Conservation (phyloP, 192 early-diverging fungal genomes). For the Coemansia brasiliensis region DNA sequence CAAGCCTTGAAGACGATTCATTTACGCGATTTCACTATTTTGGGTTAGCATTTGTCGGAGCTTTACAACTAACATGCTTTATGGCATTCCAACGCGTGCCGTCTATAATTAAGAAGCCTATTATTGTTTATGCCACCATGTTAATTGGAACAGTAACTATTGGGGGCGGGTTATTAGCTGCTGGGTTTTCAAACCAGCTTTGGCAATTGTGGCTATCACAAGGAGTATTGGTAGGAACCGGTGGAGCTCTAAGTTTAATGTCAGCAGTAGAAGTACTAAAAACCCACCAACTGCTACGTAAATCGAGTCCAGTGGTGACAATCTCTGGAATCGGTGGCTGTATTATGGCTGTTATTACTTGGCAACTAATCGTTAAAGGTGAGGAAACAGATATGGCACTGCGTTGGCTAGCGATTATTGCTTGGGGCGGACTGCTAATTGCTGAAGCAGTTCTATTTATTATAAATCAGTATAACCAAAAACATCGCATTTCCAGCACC, state of each 20-base stretch:
- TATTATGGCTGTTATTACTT: neutral
- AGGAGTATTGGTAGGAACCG: neutral
- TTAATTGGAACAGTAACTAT: neutral
- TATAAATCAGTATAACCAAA: neutral
- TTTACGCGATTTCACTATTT: neutral
- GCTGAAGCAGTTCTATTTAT: neutral
- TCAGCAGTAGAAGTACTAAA: neutral
- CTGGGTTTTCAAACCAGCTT: neutral
- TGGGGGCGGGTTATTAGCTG: conserved; percentile 5
- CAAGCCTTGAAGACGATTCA: neutral
- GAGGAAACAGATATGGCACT: neutral
- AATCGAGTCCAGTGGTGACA: neutral
- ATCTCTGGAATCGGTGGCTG: conserved; percentile 5
- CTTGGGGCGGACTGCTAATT: neutral
- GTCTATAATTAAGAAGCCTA: neutral
- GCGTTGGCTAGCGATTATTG: conserved; percentile 3
- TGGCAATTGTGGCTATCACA: conserved; percentile 9
- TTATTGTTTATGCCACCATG: neutral
- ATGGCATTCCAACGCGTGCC: neutral
- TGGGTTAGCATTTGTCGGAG: neutral
- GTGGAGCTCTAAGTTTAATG: neutral
- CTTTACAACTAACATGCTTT: neutral
- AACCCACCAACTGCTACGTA: neutral
- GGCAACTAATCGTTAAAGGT: neutral
- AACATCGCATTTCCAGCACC: no score